A percentile compares a stretch with the other conserved stretches of the same genome.
phyloP scores from a whole-genome alignment of 2,329 filamentous ascomycete genomes.

The Aspergillus novofumigatus region DNA sequence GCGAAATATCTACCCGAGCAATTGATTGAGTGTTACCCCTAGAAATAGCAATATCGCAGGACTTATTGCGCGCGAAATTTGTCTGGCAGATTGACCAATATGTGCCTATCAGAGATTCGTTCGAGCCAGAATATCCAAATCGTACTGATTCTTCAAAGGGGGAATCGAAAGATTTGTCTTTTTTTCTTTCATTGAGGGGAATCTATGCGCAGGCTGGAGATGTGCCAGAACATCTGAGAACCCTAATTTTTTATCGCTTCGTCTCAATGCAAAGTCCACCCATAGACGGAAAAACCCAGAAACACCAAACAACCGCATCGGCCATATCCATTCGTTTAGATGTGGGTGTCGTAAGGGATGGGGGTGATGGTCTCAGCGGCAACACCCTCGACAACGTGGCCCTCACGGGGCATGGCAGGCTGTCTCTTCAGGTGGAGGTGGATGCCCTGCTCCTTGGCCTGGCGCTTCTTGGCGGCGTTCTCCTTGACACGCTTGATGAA shows the following conservation, averaged over 20 bases:
- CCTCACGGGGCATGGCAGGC: conserved; percentile 72
- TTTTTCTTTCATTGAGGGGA: conserved; percentile 42
- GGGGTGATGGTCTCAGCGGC: conserved; percentile 87
- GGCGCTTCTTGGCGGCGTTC: conserved; percentile 87
- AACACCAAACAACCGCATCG: conserved; percentile 39
- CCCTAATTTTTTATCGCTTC: conserved; percentile 32
- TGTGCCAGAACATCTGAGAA: conserved; percentile 37
- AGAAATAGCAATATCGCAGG: neutral
- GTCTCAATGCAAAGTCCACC: conserved; percentile 37
- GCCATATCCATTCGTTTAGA: conserved; percentile 58
- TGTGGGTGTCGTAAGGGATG: conserved; percentile 96
- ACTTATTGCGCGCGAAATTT: neutral
- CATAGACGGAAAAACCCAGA: conserved; percentile 30
- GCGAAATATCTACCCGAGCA: neutral
- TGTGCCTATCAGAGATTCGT: neutral
- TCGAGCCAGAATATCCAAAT: neutral
- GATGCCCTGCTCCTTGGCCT: conserved; percentile 86
- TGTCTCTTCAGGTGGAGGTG: conserved; percentile 91
- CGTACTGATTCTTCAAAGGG: neutral
- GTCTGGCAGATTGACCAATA: neutral
- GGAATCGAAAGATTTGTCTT: conserved; percentile 34
- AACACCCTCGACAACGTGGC: conserved; percentile 78
- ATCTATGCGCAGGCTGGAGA: conserved; percentile 40
- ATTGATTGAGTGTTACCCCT: neutral
- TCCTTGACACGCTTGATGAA: conserved; percentile 95